Percentiles rank a stretch among this genome's conserved stretches.
phyloP scores from a whole-genome alignment of 805 yeast genomes.

The Suhomyces prunicola region DNA sequence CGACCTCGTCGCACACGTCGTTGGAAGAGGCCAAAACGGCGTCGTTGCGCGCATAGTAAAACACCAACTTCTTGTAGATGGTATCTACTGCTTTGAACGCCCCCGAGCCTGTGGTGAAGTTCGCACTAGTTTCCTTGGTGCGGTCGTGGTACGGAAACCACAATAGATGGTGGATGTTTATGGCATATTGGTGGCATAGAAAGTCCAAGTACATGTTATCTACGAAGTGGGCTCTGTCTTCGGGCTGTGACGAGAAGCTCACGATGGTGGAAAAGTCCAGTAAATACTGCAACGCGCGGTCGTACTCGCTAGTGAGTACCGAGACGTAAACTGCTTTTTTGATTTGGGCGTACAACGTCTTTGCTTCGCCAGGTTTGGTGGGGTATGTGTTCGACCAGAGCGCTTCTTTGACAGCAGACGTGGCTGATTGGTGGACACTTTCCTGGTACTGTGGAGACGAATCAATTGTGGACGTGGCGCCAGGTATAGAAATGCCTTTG shows the following conservation, averaged over 20 bases:
- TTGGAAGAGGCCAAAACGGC: slow-evolving; percentile 8
- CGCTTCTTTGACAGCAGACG: neutral
- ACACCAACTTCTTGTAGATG: slow-evolving; percentile 20
- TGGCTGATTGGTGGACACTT: neutral
- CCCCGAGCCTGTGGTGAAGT: neutral
- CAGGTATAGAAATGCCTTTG: neutral
- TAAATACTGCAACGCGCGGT: slow-evolving; percentile 15
- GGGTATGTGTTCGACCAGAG: neutral
- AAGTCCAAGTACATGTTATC: slow-evolving; percentile 27
- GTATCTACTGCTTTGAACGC: slow-evolving; percentile 9
- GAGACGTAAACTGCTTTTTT: slow-evolving; percentile 6
- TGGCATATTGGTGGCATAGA: slow-evolving; percentile 23
- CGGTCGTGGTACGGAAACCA: slow-evolving; percentile 17
- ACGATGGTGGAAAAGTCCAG: slow-evolving; percentile 14
- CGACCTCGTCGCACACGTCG: neutral
- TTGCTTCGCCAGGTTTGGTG: neutral
- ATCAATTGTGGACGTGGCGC: neutral
- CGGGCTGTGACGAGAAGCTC: slow-evolving; percentile 25
- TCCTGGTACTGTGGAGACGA: neutral
- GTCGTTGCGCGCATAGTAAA: slow-evolving; percentile 22
- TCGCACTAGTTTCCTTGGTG: neutral
- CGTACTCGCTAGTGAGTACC: slow-evolving; percentile 18
- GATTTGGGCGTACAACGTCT: slow-evolving; percentile 1
- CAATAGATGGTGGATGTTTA: slow-evolving; percentile 17
- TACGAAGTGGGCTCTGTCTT: slow-evolving; percentile 15